Conservation (phyloP, 371 early-diverging fungal species). For the Apophysomyces sp. region DNA sequence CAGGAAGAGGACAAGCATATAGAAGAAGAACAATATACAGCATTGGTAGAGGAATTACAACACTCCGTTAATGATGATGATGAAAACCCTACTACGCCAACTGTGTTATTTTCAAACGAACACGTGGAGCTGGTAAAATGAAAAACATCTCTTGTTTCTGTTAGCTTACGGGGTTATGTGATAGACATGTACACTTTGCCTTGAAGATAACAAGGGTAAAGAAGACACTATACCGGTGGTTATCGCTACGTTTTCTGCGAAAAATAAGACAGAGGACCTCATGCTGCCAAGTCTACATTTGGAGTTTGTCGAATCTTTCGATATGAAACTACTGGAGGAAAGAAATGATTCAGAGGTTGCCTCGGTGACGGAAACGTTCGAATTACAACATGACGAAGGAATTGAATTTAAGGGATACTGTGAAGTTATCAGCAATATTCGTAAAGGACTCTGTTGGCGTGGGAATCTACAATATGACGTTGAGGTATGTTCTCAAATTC, state of each 20-base stretch:
- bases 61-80: constrained; percentile 7
- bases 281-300: constrained; percentile 33
- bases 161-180: not conserved
- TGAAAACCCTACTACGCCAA: not conserved
- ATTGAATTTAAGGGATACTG: constrained; percentile 30
- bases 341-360: constrained; percentile 19
- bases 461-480: constrained; percentile 38
- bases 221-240: constrained; percentile 2
- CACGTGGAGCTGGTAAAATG: not conserved
- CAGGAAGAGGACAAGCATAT: not conserved
- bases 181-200: constrained; percentile 10
- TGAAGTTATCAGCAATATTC: constrained; percentile 30
- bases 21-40: not conserved
- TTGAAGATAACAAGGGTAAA: constrained; percentile 1
- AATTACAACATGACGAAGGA: constrained; percentile 31
- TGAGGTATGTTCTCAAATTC: constrained; percentile 39
- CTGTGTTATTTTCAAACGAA: not conserved
- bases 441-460: constrained; percentile 30
- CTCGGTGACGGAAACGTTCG: constrained; percentile 35
- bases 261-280: constrained; percentile 19
- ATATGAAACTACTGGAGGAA: constrained; percentile 20
- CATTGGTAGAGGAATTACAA: constrained; percentile 13
- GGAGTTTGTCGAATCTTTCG: constrained; percentile 36
- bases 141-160: not conserved
- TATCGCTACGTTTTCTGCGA: constrained; percentile 12